phyloP scores from a whole-genome alignment of 768 basidiomycete genomes.

The Suillus decipiens region DNA sequence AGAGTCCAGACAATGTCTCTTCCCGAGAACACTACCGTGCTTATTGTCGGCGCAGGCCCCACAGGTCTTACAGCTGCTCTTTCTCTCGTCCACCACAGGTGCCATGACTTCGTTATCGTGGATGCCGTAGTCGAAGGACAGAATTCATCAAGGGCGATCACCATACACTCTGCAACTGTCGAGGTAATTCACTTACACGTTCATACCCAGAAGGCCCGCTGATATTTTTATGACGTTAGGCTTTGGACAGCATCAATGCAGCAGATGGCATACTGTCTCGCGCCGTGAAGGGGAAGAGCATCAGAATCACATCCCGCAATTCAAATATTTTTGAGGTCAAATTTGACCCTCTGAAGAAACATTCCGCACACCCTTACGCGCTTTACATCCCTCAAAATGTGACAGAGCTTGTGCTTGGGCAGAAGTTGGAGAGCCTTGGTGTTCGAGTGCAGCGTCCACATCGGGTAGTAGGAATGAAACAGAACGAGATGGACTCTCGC shows the following conservation, averaged over 20 bases:
- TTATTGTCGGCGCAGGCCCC: slow-evolving; percentile 55
- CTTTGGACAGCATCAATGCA: slow-evolving; percentile 43
- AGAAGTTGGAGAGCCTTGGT: slow-evolving; percentile 34
- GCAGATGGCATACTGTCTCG: slow-evolving; percentile 35
- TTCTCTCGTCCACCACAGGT: slow-evolving; percentile 40
- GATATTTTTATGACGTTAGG: slow-evolving; percentile 34
- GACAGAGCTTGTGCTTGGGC: slow-evolving; percentile 43
- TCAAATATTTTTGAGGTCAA: slow-evolving; percentile 29
- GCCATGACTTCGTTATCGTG: slow-evolving; percentile 35
- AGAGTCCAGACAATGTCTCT: not conserved
- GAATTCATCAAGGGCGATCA: slow-evolving; percentile 41
- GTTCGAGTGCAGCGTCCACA: slow-evolving; percentile 39
- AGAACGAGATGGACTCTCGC: slow-evolving; percentile 26
- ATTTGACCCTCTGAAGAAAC: slow-evolving; percentile 35
- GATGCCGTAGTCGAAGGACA: slow-evolving; percentile 33
- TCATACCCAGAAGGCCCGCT: not conserved
- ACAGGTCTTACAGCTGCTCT: slow-evolving; percentile 48
- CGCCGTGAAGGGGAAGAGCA: slow-evolving; percentile 26
- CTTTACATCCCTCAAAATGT: slow-evolving; percentile 44
- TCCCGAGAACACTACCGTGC: slow-evolving; percentile 36
- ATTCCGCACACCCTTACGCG: slow-evolving; percentile 47
- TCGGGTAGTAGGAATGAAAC: slow-evolving; percentile 40
- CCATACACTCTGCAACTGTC: slow-evolving; percentile 48
- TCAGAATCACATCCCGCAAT: slow-evolving; percentile 35
- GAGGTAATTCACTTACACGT: slow-evolving; percentile 34